These are phyloP conservation scores for Phytopythium aichiense DNA, from an alignment of 352 stramenopile species.

Conservation along the genomic window DNA sequence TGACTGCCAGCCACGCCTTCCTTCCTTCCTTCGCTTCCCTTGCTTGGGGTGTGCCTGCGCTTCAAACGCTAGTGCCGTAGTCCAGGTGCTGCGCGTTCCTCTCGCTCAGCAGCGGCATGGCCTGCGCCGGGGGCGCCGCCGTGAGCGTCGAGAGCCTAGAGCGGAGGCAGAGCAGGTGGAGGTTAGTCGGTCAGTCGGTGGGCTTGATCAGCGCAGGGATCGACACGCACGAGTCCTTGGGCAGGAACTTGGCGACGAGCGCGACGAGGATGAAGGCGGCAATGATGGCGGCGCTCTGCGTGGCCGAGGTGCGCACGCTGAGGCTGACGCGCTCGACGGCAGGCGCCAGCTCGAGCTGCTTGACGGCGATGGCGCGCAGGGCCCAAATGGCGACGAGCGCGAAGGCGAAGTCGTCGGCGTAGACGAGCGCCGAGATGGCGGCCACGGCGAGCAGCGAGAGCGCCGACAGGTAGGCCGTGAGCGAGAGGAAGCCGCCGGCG, in stretches of 20 bases:
- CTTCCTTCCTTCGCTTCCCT: neutral
- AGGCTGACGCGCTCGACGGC: constrained; percentile 40
- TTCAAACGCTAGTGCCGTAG: constrained; percentile 33
- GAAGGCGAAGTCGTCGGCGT: constrained; percentile 53
- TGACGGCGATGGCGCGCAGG: constrained; percentile 45
- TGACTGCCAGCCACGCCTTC: neutral
- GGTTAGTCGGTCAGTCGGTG: neutral
- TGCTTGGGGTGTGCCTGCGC: neutral
- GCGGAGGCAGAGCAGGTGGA: neutral
- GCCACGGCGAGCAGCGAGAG: constrained; percentile 51
- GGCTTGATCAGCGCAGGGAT: neutral
- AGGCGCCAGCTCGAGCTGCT: constrained; percentile 43
- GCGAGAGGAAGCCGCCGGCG: constrained; percentile 36
- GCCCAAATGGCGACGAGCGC: constrained; percentile 62
- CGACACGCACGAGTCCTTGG: constrained; percentile 23
- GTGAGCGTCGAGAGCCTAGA: neutral
- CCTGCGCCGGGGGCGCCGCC: constrained; percentile 20
- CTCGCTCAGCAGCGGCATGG: constrained; percentile 35
- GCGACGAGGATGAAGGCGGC: constrained; percentile 56
- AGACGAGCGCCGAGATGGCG: constrained; percentile 58
- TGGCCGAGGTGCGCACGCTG: constrained; percentile 56
- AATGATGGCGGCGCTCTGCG: constrained; percentile 55
- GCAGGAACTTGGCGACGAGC: constrained; percentile 28
- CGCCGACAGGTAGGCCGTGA: constrained; percentile 52
- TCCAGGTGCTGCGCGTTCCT: constrained; percentile 30